Base-by-base conservation (phyloP, 1,139 yeast species). In the Diutina ranongensis region DNA sequence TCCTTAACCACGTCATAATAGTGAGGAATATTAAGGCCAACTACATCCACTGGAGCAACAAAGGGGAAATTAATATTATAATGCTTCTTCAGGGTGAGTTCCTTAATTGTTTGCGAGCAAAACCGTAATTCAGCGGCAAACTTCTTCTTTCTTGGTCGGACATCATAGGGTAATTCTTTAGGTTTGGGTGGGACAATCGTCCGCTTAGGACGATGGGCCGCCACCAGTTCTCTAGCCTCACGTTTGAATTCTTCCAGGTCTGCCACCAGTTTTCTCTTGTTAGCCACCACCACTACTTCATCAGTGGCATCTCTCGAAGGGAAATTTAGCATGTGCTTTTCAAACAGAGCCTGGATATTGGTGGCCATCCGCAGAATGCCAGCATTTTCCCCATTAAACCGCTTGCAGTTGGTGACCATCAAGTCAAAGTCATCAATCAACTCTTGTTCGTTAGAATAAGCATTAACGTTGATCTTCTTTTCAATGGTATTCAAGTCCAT, bases 101-200 rank as follows among this genome's bases (percentile, higher is more conserved):
- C 99, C 60, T 84, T 85, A 46, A 92, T 65, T 3, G 92, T 79
- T 58, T 78, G 85, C 54, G 79, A 83, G 58, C 95, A 86, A 64
- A 83, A 94, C 57, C 92, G 74, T 58, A 92, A 74, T 62, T 92
- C 97, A 13, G 92, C 83, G 42, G 94, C 95, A 61, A 73, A 81
- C 69, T 87, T 92, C 75, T 92, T 89, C 63, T 87, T 85, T 52
- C 94, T 78, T 45, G 97, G 98, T 59, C 94, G 78, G 40, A 76
- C 77, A 57, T 87, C 96, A 57, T 87, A 87, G 3, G 95, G 95
- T 60, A 89, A 76, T 60, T 92, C 97, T 59, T 87, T 87, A 16
- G 96, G 85, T 57, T 85, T 83, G 46, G 98, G 98, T 2, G 98
- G 98, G 59, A 89, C 97, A 45, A 92, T 87, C 55, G 88, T 94